Conservation (phyloP, 768 basidiomycete genomes). For the Mycena olivaceomarginata region DNA sequence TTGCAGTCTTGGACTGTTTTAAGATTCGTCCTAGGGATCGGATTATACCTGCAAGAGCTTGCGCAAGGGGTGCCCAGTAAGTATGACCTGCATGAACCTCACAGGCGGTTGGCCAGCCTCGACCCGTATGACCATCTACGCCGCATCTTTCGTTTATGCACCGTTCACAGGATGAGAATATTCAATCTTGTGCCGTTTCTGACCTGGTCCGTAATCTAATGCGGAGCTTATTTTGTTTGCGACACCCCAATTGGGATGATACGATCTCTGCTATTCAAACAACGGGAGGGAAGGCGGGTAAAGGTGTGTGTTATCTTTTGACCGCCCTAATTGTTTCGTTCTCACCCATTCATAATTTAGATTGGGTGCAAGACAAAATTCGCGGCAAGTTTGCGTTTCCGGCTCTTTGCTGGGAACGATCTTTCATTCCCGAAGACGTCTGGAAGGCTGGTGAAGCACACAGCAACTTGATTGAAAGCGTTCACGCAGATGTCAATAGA, state of each 20-base stretch:
- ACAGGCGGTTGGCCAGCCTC: too few species aligned
- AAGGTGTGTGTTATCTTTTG: background rate
- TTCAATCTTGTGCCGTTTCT: too few species aligned
- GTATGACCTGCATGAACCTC: too few species aligned
- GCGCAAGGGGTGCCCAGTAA: too few species aligned
- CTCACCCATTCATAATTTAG: background rate
- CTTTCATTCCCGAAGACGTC: background rate
- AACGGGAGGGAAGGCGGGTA: background rate
- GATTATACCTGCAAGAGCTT: too few species aligned
- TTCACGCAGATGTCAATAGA: background rate
- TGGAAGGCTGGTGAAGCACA: background rate
- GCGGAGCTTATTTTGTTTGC: background rate
- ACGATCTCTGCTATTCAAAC: background rate
- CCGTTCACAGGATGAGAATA: too few species aligned
- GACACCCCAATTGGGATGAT: background rate
- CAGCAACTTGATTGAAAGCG: background rate
- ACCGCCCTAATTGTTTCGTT: too few species aligned
- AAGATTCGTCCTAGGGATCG: background rate
- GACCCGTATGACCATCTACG: too few species aligned
- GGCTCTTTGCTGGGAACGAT: background rate
- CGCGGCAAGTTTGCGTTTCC: background rate
- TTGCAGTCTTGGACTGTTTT: too few species aligned
- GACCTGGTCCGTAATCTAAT: too few species aligned
- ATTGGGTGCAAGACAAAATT: slow-evolving; percentile 1
- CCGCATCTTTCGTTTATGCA: too few species aligned